Evolutionary conservation across 108 stramenopile species (phyloP), one percentile per base, ranked within the genome.

Genomic region (Chaetoceros muelleri): DNA sequence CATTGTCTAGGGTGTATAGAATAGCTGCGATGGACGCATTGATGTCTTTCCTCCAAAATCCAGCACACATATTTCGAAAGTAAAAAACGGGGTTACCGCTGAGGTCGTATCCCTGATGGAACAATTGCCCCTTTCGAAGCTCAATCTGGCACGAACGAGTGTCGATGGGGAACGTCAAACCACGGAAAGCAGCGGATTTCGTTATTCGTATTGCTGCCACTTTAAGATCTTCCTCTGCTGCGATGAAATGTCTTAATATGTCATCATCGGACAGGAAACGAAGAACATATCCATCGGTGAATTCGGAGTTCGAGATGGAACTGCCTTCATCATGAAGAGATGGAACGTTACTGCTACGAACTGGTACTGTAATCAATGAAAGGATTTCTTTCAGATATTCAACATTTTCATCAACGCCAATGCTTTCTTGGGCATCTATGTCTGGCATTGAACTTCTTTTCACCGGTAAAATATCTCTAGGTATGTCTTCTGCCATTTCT

Each of bases 91-190:
- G 83, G 56, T 79, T 70, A 16, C 77, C 76, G 24, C 55, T 27
- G 22, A 53, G 48, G 60, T 84, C 83, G 17, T 24, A 31, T 3
- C 87, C 87, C 57, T 80, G 73, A 0, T 89, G 83, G 45, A 89
- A 83, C 58, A 80, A 78, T 67, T 89, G 87, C 0, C 71, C 76
- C 24, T 53, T 78, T 56, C 72, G 71, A 17, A 89, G 52, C 48
- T 89, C 87, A 30, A 89, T 65, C 34, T 72, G 68, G 47, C 83
- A 84, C 13, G 46, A 46, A 40, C 70, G 44, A 18, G 28, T 61
- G 48, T 89, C 75, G 26, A 89, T 68, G 2, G 87, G 87, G 60
- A 89, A 89, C 1, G 79, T 79, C 0, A 55, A 16, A 25, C 74
- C 78, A 22, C 79, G 51, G 82, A 82, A 88, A 10, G 76, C 67